Base-by-base conservation (phyloP, 2,329 filamentous ascomycete genomes). In the Cladophialophora psammophila region DNA sequence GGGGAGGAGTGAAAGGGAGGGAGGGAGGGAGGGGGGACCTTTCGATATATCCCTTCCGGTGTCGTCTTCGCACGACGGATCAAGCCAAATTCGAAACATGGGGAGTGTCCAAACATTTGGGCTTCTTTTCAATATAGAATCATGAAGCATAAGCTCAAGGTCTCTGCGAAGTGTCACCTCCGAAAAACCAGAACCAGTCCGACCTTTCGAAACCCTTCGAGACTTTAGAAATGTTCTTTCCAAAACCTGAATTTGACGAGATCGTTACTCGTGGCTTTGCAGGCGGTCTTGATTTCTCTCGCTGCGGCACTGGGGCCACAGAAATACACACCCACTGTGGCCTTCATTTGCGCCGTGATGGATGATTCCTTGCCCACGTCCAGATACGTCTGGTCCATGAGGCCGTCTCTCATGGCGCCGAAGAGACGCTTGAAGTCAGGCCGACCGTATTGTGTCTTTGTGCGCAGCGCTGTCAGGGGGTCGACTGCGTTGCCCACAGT, bases 181-280 rank as follows among this genome's bases (percentile, higher is more conserved):
- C 10, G 36, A 45, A 60, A 58, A n/a, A 31, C 36, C 42, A 45
- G 31, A 9, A 32, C 32, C 40, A 60, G 26, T 20, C 40, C 7
- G 18, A 63, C 34, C n/a, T 31, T 40, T 34, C 20, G 13, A 58
- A 15, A 26, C 32, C 13, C 48, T 52, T 15, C 34, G 45, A 42
- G 35, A 32, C 56, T 55, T 68, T 77, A 83, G 69, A 83, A 83
- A 76, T 99, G 94, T 81, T 99, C 95, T 83, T 99, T 99, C 95
- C 95, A 99, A 84, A 99, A 99, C 74, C 92, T 91, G 83, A 98
- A 99, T 75, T 90, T 88, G 65, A 99, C 93, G 73, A 96, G 91
- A 69, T 87, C 87, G 42, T 87, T 88, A 12, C 88, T 91, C 15
- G 90, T 90, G 61, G 83, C 79, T 75, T 90, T 91, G 72, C 92